Conservation (phyloP, 805 yeast genomes). For the Saccharomycopsis amapae region DNA sequence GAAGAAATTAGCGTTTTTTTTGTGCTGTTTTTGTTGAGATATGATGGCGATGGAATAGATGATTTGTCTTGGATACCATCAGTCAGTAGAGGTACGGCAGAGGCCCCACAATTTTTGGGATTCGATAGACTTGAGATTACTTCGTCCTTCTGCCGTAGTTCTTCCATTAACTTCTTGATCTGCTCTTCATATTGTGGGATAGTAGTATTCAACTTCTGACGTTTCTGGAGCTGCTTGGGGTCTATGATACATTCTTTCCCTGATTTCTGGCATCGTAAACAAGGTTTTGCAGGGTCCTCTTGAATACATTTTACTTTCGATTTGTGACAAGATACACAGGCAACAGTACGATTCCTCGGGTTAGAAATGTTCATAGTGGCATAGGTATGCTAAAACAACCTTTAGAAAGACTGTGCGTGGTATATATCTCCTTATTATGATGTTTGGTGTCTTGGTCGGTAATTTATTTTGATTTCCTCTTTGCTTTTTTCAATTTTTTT, state of each 20-base stretch:
- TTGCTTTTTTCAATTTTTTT: conserved; percentile 1
- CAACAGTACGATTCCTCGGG: conserved; percentile 44
- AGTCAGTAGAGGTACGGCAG: too few species aligned
- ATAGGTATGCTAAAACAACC: too few species aligned
- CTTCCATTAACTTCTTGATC: conserved; percentile 24
- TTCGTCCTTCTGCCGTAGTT: conserved; percentile 39
- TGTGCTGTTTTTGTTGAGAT: too few species aligned
- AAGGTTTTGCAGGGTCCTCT: conserved; percentile 47
- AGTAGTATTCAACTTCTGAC: background rate
- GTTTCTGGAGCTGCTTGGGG: conserved; percentile 34
- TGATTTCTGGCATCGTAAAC: conserved; percentile 65
- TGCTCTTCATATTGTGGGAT: too few species aligned
- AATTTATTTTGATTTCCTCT: background rate
- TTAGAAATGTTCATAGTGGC: background rate
- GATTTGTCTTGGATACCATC: too few species aligned
- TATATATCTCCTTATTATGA: too few species aligned
- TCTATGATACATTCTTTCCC: conserved; percentile 63
- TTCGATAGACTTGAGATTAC: too few species aligned
- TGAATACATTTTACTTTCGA: conserved; percentile 84
- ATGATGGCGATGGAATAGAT: too few species aligned
- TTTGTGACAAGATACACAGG: conserved; percentile 71
- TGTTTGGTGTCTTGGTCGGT: too few species aligned
- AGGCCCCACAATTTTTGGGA: too few species aligned
- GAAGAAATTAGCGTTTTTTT: too few species aligned
- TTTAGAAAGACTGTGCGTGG: too few species aligned